phyloP scores from a whole-genome alignment of 768 basidiomycete genomes.

The Saitozyma podzolica region DNA sequence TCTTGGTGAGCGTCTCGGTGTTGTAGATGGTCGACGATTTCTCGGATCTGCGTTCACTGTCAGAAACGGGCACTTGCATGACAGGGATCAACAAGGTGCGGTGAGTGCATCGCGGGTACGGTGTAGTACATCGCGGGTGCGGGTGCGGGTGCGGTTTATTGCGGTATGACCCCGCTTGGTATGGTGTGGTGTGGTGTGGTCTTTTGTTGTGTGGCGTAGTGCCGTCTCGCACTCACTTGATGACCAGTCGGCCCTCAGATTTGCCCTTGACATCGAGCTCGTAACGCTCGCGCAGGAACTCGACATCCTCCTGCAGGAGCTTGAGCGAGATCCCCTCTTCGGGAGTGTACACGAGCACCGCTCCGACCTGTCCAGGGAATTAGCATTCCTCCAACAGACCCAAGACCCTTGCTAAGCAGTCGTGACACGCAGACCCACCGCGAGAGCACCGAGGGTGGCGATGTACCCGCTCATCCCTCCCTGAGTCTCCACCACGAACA shows the following conservation, averaged over 20 bases:
- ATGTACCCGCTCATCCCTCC: conserved; percentile 96
- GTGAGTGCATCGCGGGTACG: not conserved
- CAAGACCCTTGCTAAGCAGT: not conserved
- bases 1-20: conserved; percentile 86
- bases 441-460: conserved; percentile 90
- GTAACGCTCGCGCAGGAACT: conserved; percentile 83
- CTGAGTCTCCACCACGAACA: conserved; percentile 97
- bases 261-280: conserved; percentile 80
- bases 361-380: conserved; percentile 67
- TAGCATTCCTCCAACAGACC: not conserved
- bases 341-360: conserved; percentile 89
- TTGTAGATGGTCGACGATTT: conserved; percentile 82
- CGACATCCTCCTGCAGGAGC: conserved; percentile 76
- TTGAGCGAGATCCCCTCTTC: conserved; percentile 85
- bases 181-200: too few relatives aligned
- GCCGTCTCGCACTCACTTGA: conserved; percentile 63
- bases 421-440: conserved; percentile 61
- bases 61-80: not conserved
- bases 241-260: conserved; percentile 88
- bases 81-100: not conserved
- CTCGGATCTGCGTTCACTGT: conserved; percentile 66
- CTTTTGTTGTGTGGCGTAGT: not conserved
- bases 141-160: too few relatives aligned
- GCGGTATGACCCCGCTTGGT: too few relatives aligned
- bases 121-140: not conserved